Evolutionary conservation across 1,284 basidiomycete species (phyloP), one percentile per base, ranked within the genome.

Genomic region (Boletellus deceptivus): DNA sequence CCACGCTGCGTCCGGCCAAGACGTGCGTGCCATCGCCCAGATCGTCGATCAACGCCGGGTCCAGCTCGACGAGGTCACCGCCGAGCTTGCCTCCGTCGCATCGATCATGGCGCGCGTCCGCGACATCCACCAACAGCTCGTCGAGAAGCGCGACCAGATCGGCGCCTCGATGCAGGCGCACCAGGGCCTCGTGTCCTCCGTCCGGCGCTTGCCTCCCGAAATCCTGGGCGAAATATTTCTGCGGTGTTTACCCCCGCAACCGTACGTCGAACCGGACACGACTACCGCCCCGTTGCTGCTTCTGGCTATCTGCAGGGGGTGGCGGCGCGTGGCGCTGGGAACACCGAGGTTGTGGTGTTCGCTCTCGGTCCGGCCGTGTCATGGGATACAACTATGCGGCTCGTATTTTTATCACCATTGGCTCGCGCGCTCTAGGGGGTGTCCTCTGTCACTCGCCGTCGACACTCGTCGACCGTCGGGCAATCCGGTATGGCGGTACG

Each of bases 141-240:
- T 45, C 31, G 59, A 57, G 31, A 65, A 50, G n/a, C 55, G 50
- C 6, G 6, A 36, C 25, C 57, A 58, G 36, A 50, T 61, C 13
- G 33, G 43, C 13, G 24, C 29, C 18, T 66, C 63, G 14, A 62
- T 59, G 43, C 22, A 43, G 6, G 42, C 13, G 3, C 63, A 61
- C 20, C 47, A 42, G 20, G 61, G 61, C 3, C 53, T 65, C 3
- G 42, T 70, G 13, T 65, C 69, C 20, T 68, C 69, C 33, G 68
- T 69, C 25, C 64, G 68, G 6, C 55, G 64, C 7, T 35, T 59
- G 18, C 72, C 72, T 17, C 49, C 62, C 0, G 73, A 75, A 49
- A 54, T 72, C 25, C 57, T 75, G 1, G 60, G 65, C 6, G 63
- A 70, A 27, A 70, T 74, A 22, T 75, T 75, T 53, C 49, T 59